These are phyloP conservation scores for Tylopilus rubrobrunneus DNA, from an alignment of 768 basidiomycete species.

Conservation along the genomic window DNA sequence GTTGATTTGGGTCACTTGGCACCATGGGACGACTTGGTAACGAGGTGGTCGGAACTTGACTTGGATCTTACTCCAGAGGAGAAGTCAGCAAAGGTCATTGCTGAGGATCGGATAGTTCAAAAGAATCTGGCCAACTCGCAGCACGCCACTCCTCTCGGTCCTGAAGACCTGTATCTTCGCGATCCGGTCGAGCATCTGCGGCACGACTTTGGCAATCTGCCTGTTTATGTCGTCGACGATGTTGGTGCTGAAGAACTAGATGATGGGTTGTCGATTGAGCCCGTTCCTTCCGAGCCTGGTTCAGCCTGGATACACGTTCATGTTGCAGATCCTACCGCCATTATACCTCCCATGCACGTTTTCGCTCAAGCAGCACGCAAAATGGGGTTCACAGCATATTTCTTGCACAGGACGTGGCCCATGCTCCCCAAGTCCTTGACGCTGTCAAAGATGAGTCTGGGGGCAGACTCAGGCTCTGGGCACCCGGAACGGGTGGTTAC, in stretches of 20 bases:
- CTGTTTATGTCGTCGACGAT: constrained; percentile 88
- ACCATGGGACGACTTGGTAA: constrained; percentile 74
- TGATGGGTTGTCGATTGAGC: constrained; percentile 85
- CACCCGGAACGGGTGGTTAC: constrained; percentile 60
- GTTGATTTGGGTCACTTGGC: constrained; percentile 69
- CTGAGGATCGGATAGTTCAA: constrained; percentile 28
- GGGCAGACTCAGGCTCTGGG: constrained; percentile 30
- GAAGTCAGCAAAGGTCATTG: constrained; percentile 31
- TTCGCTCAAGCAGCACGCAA: constrained; percentile 56
- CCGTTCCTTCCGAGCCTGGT: constrained; percentile 54
- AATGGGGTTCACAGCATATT: constrained; percentile 56
- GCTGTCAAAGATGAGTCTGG: constrained; percentile 49
- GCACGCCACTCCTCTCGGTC: constrained; percentile 42
- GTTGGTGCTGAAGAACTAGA: constrained; percentile 79
- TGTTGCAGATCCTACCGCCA: constrained; percentile 85
- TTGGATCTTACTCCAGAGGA: constrained; percentile 21
- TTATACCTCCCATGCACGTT: constrained; percentile 67
- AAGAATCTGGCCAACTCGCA: constrained; percentile 15
- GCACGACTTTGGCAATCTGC: constrained; percentile 79
- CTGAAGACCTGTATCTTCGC: constrained; percentile 56
- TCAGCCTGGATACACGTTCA: constrained; percentile 84
- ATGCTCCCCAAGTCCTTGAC: constrained; percentile 68
- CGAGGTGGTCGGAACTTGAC: constrained; percentile 35
- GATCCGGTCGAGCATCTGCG: constrained; percentile 72
- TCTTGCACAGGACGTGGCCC: constrained; percentile 56